A percentile compares a stretch with the other conserved stretches of the same genome.
phyloP scores from a whole-genome alignment of 441 rosid species.

The Aquilaria agallochum region DNA sequence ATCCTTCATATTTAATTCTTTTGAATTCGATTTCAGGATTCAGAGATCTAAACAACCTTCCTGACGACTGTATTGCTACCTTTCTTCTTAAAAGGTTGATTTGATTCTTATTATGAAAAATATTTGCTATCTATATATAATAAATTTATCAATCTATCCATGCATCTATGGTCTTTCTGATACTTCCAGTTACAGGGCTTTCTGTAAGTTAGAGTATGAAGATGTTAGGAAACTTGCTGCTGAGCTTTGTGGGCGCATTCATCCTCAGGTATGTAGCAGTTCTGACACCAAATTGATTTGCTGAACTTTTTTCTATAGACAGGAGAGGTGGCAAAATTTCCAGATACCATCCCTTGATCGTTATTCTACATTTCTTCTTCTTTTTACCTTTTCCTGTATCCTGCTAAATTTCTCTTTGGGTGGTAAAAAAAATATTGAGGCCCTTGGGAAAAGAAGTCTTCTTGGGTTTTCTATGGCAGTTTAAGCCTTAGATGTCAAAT shows the following conservation, averaged over 20 bases:
- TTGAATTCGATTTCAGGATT: slow-evolving; percentile 34
- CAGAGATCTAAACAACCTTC: slow-evolving; percentile 34
- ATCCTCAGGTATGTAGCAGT: slow-evolving; percentile 53
- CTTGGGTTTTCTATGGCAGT: too few relatives aligned
- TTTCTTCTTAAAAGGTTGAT: slow-evolving; percentile 72
- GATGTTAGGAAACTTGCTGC: slow-evolving; percentile 90
- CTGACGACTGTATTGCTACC: slow-evolving; percentile 56
- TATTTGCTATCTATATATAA: slow-evolving; percentile 4
- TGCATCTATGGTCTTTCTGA: slow-evolving; percentile 16
- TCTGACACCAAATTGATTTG: slow-evolving; percentile 2
- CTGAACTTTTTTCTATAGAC: too few relatives aligned
- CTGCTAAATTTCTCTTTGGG: too few relatives aligned
- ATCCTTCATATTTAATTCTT: slow-evolving; percentile 10
- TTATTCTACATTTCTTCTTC: neutral
- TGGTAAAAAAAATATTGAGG: too few relatives aligned
- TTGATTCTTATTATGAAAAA: slow-evolving; percentile 18
- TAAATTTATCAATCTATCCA: slow-evolving; percentile 18
- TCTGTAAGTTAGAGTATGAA: slow-evolving; percentile 68
- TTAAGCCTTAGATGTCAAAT: too few relatives aligned
- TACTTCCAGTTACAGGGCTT: slow-evolving; percentile 51
- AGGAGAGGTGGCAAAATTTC: too few relatives aligned
- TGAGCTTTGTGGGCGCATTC: slow-evolving; percentile 92
- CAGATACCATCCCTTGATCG: neutral
- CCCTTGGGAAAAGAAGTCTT: too few relatives aligned
- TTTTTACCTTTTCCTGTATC: neutral